Base-by-base conservation (phyloP, 2,329 filamentous ascomycete genomes). In the Metarhizium humberi region DNA sequence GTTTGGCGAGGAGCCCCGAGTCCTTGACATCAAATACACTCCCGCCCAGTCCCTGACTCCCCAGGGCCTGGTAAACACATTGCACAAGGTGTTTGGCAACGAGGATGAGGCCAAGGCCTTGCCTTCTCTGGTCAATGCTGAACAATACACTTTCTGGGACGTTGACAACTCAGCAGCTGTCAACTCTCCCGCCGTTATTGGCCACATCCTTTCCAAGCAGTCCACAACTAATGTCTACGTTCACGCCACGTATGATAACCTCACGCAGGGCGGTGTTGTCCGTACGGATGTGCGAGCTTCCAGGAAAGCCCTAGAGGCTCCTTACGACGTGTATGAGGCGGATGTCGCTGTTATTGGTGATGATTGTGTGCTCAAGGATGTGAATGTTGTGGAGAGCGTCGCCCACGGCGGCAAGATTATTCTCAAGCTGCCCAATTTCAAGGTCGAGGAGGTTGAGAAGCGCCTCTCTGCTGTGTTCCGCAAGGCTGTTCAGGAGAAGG, bases 111-210 rank as follows among this genome's bases (percentile, higher is more conserved):
- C 71, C 29, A 72, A 73, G 55, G 64, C 69, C 55, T 67, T 67
- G 58, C 69, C 62, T 56, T 76, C 59, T n/a, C 69, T 77, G 50
- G 70, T 85, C 54, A 76, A 82, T 61, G 83, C 85, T 20, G 81
- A 89, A 69, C 88, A 97, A 71, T 97, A 94, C 75, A 86, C 86
- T 13, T 96, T 99, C 80, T 97, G 92, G 91, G 89, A 96, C 62
- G 69, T 88, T 45, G 92, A 96, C 66, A 81, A 85, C 69, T 91
- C 91, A 32, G 72, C 77, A 1, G 80, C 86, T 52, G 78, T 79
- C 52, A 76, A 77, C 57, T 85, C 90, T 1, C 86, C 90, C 11
- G 73, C 80, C 25, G 80, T 76, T 42, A 67, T 86, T 32, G 78
- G 79, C 59, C 76, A 72, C 56, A 67, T 84, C 13, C 81, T 77